phyloP scores from a whole-genome alignment of 2,329 filamentous ascomycete species.

The Chaetomium strumarium region DNA sequence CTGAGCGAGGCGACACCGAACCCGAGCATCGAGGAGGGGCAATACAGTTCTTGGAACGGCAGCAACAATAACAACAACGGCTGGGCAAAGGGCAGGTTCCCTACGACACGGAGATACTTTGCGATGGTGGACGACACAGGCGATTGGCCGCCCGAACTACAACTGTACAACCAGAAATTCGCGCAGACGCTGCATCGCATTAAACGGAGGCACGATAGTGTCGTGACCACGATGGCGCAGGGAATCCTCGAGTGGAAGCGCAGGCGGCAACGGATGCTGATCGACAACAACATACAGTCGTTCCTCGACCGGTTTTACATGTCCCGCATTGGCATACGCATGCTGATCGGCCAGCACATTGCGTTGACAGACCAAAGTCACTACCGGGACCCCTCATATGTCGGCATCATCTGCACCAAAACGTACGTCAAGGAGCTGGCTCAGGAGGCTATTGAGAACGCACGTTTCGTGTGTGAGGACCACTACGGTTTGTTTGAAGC shows the following conservation, averaged over 20 bases:
- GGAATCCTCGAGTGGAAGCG: conserved; percentile 98
- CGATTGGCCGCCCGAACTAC: conserved; percentile 90
- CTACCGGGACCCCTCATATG: conserved; percentile 84
- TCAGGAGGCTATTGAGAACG: conserved; percentile 96
- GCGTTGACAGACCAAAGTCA: conserved; percentile 90
- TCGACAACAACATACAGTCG: conserved; percentile 93
- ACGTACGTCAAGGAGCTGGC: conserved; percentile 94
- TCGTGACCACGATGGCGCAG: conserved; percentile 96
- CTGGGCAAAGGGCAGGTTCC: conserved; percentile 39
- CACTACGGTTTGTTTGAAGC: conserved; percentile 97
- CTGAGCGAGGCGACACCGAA: conserved; percentile 82
- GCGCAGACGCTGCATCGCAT: conserved; percentile 85
- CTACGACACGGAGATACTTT: conserved; percentile 70
- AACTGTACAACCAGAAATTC: conserved; percentile 90
- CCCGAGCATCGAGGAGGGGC: conserved; percentile 78
- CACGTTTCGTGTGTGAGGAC: conserved; percentile 97
- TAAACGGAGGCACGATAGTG: conserved; percentile 91
- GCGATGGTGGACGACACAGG: conserved; percentile 80
- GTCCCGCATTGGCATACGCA: conserved; percentile 97
- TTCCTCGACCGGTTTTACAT: conserved; percentile 99
- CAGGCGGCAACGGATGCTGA: conserved; percentile 92
- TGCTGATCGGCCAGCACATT: conserved; percentile 98
- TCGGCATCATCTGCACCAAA: conserved; percentile 98
- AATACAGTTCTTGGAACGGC: conserved; percentile 60
- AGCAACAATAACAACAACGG: conserved; percentile 40